Percentiles rank a stretch among this genome's conserved stretches.
phyloP scores from a whole-genome alignment of 1,139 yeast species.

The Protomyces gravidus region DNA sequence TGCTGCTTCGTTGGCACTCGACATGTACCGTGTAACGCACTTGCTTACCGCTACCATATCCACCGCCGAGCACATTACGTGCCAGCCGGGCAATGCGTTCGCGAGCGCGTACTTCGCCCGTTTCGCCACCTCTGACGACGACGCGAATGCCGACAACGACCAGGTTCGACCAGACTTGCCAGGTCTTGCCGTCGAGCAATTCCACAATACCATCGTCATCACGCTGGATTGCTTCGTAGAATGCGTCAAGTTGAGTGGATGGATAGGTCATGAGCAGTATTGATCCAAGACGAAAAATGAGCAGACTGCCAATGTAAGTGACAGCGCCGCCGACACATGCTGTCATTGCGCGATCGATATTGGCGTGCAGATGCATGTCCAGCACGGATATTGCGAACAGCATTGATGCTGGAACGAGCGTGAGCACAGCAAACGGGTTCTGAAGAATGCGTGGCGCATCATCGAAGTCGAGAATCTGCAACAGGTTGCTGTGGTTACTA shows the following conservation, averaged over 20 bases:
- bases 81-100: constrained; percentile 22
- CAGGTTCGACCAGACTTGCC: constrained; percentile 25
- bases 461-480: constrained; percentile 10
- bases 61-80: constrained; percentile 26
- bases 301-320: constrained; percentile 9
- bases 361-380: constrained; percentile 8
- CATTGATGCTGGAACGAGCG: constrained; percentile 11
- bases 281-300: constrained; percentile 18
- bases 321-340: constrained; percentile 3
- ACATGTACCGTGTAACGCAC: constrained; percentile 15
- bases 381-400: not conserved
- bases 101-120: constrained; percentile 14
- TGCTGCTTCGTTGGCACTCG: constrained; percentile 13
- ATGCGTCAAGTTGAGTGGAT: constrained; percentile 3
- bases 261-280: constrained; percentile 28
- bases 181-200: constrained; percentile 14
- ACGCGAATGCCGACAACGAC: constrained; percentile 14
- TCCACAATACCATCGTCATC: constrained; percentile 12
- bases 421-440: constrained; percentile 17
- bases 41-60: constrained; percentile 24
- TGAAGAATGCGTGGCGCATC: constrained; percentile 4
- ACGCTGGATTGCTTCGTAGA: constrained; percentile 4
- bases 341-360: constrained; percentile 7
- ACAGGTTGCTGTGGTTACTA: constrained; percentile 8
- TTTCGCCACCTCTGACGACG: constrained; percentile 25